These are phyloP conservation scores for Rhododendron mucronatum DNA, from an alignment of 148 eudicot species.

Conservation along the genomic window DNA sequence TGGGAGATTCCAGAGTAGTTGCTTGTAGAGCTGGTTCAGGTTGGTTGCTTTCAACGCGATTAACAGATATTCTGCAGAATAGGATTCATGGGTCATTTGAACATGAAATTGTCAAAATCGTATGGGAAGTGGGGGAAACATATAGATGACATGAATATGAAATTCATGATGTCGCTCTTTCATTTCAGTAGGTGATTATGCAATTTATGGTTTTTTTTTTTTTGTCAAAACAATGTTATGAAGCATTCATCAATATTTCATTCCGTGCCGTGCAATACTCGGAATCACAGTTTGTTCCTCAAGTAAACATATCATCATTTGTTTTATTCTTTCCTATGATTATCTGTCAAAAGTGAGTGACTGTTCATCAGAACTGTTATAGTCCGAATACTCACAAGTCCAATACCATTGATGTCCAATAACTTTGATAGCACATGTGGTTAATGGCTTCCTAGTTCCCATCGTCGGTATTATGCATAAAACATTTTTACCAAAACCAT, in stretches of 20 bases:
- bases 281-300: background rate
- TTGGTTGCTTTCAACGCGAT: slow-evolving; percentile 14
- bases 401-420: too few species aligned
- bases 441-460: background rate
- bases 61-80: background rate
- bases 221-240: background rate
- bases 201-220: background rate
- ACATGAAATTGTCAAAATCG: background rate
- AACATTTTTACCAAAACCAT: background rate
- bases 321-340: too few species aligned
- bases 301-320: background rate
- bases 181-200: background rate
- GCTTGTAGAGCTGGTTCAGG: slow-evolving; percentile 73
- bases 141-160: background rate
- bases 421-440: background rate
- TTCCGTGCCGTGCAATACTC: background rate
- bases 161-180: background rate
- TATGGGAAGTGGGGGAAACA: background rate
- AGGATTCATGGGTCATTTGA: background rate
- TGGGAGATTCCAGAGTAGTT: slow-evolving; percentile 82
- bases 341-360: too few species aligned
- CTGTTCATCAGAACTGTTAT: too few species aligned
- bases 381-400: too few species aligned
- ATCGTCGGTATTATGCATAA: background rate
- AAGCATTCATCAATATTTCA: background rate